phyloP scores from a whole-genome alignment of 2,329 filamentous ascomycete species.

The Claviceps lovelessii region DNA sequence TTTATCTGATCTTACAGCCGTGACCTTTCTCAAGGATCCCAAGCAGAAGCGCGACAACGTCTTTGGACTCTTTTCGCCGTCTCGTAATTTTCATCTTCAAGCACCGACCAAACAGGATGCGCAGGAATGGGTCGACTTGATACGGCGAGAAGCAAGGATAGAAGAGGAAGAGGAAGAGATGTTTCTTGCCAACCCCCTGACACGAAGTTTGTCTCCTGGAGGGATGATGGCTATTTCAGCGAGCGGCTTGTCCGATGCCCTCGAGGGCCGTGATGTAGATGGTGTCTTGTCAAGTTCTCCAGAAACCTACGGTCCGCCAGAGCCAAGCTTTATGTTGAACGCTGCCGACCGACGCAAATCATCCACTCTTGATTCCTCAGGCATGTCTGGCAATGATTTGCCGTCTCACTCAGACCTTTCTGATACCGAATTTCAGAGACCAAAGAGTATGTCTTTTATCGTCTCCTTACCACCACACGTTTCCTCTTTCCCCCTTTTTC shows the following conservation, averaged over 20 bases:
- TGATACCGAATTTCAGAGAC: conserved; percentile 42
- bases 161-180: conserved; percentile 82
- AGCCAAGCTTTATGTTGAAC: conserved; percentile 17
- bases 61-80: conserved; percentile 84
- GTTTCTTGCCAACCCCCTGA: conserved; percentile 52
- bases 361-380: conserved; percentile 49
- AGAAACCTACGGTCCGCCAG: conserved; percentile 31
- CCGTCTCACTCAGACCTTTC: conserved; percentile 82
- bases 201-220: conserved; percentile 30
- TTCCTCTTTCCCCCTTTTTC: no score
- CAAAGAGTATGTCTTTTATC: conserved; percentile 20
- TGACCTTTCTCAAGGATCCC: conserved; percentile 74
- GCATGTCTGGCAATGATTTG: conserved; percentile 48
- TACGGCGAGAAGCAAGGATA: conserved; percentile 65
- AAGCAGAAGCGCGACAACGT: conserved; percentile 77
- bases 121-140: conserved; percentile 71
- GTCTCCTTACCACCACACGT: not conserved
- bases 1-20: conserved; percentile 79
- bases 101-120: conserved; percentile 60
- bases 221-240: conserved; percentile 2
- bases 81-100: conserved; percentile 83
- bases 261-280: conserved; percentile 22
- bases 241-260: conserved; percentile 3
- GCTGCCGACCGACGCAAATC: conserved; percentile 37
- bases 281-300: conserved; percentile 44